A percentile compares a stretch with the other conserved stretches of the same genome.
phyloP scores from a whole-genome alignment of 495 filamentous ascomycete species.

The Hypoxylon rickii region DNA sequence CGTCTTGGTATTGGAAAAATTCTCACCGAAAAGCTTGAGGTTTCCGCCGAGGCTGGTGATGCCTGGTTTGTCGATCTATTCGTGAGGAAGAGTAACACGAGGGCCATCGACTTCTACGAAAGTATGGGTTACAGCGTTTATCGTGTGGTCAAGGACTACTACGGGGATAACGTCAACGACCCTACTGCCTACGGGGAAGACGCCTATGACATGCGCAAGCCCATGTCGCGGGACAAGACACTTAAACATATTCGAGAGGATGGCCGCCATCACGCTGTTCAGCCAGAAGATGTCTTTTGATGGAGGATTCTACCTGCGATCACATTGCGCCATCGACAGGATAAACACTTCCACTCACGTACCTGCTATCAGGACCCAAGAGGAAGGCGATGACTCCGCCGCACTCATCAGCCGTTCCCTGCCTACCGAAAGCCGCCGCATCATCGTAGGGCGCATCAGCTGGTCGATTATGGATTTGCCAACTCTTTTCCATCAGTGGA shows the following conservation, averaged over 20 bases:
- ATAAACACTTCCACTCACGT: constrained; percentile 53
- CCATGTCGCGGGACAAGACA: constrained; percentile 80
- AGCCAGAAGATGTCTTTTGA: constrained; percentile 84
- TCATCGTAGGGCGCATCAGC: constrained; percentile 41
- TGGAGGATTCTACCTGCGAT: not conserved
- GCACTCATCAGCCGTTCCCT: constrained; percentile 46
- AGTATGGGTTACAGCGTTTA: constrained; percentile 89
- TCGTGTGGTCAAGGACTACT: constrained; percentile 86
- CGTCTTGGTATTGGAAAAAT: constrained; percentile 82
- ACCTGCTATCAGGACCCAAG: constrained; percentile 59
- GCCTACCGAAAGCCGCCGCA: constrained; percentile 41
- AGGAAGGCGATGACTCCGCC: constrained; percentile 57
- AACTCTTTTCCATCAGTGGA: constrained; percentile 51
- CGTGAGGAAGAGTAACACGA: constrained; percentile 83
- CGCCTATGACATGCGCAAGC: constrained; percentile 96
- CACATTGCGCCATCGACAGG: constrained; percentile 42
- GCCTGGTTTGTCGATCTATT: constrained; percentile 97
- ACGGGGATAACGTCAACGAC: constrained; percentile 72
- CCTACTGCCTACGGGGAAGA: constrained; percentile 69
- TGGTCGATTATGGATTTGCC: constrained; percentile 40
- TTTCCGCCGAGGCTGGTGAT: constrained; percentile 73
- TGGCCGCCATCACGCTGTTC: constrained; percentile 79
- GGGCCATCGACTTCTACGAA: constrained; percentile 85
- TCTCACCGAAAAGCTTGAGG: constrained; percentile 79
- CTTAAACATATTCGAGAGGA: constrained; percentile 77